Evolutionary conservation across 1,284 basidiomycete genomes (phyloP), one percentile per base, ranked within the genome.

Genomic region (Cryptococcus wingfieldii): DNA sequence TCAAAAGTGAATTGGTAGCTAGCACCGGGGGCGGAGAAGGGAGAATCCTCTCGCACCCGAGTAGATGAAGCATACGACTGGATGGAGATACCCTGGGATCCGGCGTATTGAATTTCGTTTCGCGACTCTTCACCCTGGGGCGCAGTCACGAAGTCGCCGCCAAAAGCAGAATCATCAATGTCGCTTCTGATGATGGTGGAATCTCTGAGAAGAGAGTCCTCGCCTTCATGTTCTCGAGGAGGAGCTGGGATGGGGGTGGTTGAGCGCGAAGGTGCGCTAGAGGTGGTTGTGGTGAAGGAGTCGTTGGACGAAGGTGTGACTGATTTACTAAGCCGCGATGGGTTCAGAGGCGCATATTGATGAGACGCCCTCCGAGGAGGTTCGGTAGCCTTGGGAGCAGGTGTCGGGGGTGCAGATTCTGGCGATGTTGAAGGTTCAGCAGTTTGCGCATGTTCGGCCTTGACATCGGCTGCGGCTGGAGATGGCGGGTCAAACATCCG

Each of bases 401-500:
- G 53, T 28, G 66, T 51, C 14, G 66, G 51, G 48, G 59, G 59
- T 52, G 55, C 50, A 5, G 56, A 37, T 5, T 56, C 48, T 5
- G 49, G 16, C 7, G 53, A 47, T 2, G 39, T 46, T 45, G 18
- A 49, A 8, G 28, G 54, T 14, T 27, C 16, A 19, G 37, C 13
- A 54, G 70, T 66, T 8, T 67, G 63, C 23, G 59, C 44, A 23
- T 56, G 19, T 12, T 47, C 65, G 42, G 59, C 48, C 2, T 27
- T 55, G 19, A 64, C 64, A 38, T 66, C 31, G 7, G 9, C 8
- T 16, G 23, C 44, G 14, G 23, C 25, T 2, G 86, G 87, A 3
- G 89, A 88, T 0, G 91, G 91, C 6, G 91, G 90, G 61, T 92
- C 87, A 65, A 94, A 94, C 88, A 94, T 90, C 52, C 82, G 82